Conservation (phyloP, 495 filamentous ascomycete species). For the Aspergillus kassunensis region DNA sequence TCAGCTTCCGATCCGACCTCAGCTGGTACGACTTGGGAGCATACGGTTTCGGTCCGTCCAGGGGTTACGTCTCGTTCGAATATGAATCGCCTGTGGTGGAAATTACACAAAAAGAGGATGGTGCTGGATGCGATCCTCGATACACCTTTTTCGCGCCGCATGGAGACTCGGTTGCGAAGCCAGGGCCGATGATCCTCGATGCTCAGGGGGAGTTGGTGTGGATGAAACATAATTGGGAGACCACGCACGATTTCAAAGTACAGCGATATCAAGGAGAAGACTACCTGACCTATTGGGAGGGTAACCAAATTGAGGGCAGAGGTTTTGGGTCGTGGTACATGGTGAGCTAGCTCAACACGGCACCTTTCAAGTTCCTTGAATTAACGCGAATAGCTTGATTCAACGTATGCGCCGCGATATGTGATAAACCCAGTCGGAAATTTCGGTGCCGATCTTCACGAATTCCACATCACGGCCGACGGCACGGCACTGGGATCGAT, state of each 20-base stretch:
- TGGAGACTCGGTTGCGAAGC: constrained; percentile 37
- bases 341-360: constrained; percentile 23
- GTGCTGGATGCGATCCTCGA: constrained; percentile 35
- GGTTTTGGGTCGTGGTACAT: constrained; percentile 49
- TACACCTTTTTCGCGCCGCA: constrained; percentile 45
- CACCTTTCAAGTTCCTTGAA: background rate
- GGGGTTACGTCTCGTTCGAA: constrained; percentile 29
- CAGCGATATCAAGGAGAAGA: constrained; percentile 42
- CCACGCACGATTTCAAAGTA: constrained; percentile 46
- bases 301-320: constrained; percentile 44
- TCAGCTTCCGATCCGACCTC: constrained; percentile 29
- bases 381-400: constrained; percentile 30
- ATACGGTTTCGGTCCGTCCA: constrained; percentile 35
- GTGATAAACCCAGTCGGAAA: constrained; percentile 32
- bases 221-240: constrained; percentile 35
- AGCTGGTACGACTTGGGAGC: constrained; percentile 35
- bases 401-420: constrained; percentile 38
- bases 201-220: constrained; percentile 42
- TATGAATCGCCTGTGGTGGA: constrained; percentile 32
- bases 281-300: constrained; percentile 54
- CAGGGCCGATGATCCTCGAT: constrained; percentile 47
- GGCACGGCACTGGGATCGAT: constrained; percentile 22
- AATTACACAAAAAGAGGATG: constrained; percentile 24
- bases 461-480: constrained; percentile 19
- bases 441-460: constrained; percentile 27